Conservation (phyloP, 352 stramenopile genomes). For the Globisporangium heterothallicum region DNA sequence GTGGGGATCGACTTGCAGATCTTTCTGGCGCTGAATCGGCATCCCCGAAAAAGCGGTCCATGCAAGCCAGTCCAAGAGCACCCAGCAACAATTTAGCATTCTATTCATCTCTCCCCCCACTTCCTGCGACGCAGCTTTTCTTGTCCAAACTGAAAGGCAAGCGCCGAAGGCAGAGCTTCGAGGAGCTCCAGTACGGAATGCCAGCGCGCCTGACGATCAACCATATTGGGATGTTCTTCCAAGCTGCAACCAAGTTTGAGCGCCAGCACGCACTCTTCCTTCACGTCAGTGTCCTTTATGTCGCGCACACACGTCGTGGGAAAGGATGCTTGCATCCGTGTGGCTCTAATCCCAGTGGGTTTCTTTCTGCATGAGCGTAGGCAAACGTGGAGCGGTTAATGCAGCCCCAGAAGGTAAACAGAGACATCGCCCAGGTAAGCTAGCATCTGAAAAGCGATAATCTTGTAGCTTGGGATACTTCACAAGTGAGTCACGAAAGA, state of each 20-base stretch:
- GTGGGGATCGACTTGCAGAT: neutral
- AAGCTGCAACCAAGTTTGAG: conserved; percentile 45
- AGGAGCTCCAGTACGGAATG: conserved; percentile 44
- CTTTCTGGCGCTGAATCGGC: too few relatives aligned
- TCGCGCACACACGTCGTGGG: too few relatives aligned
- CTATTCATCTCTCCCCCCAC: conserved; percentile 19
- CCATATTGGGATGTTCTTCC: conserved; percentile 52
- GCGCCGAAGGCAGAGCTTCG: conserved; percentile 27
- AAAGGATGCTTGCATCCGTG: too few relatives aligned
- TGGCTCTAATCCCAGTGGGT: too few relatives aligned
- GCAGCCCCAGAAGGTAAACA: neutral
- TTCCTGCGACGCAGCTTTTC: conserved; percentile 56
- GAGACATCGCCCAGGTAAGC: neutral
- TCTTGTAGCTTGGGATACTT: neutral
- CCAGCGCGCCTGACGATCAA: conserved; percentile 50
- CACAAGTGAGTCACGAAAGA: too few relatives aligned
- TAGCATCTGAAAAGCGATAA: too few relatives aligned
- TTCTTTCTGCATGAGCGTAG: neutral
- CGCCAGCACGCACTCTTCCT: conserved; percentile 47
- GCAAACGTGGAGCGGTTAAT: conserved; percentile 1
- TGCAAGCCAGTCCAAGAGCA: neutral
- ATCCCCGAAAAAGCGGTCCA: too few relatives aligned
- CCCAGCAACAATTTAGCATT: neutral
- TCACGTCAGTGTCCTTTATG: conserved; percentile 26
- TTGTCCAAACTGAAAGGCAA: conserved; percentile 57